Evolutionary conservation across 192 early-diverging fungal species (phyloP).

Genomic region (Backusella morwellensis): DNA sequence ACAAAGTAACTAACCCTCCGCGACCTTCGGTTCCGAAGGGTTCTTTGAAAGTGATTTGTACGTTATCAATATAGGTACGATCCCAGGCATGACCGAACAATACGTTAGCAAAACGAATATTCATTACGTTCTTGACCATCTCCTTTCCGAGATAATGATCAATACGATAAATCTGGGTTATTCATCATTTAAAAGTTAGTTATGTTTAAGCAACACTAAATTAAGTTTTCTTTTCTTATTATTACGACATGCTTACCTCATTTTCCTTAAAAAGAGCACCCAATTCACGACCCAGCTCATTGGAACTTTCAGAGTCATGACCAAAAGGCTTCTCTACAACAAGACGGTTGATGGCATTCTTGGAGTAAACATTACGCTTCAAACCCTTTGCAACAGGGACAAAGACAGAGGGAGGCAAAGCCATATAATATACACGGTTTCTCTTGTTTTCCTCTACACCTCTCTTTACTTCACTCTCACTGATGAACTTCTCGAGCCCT

Average conservation of each 20-base stretch:
- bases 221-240: neutral
- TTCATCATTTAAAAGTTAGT: neutral
- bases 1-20: slow-evolving; percentile 55
- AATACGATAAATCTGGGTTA: slow-evolving; percentile 85
- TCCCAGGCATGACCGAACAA: slow-evolving; percentile 95
- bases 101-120: slow-evolving; percentile 91
- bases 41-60: slow-evolving; percentile 99
- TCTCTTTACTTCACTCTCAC: slow-evolving; percentile 51
- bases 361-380: slow-evolving; percentile 65
- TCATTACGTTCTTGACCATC: slow-evolving; percentile 98
- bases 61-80: slow-evolving; percentile 80
- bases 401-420: slow-evolving; percentile 94
- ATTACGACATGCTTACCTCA: slow-evolving; percentile 56
- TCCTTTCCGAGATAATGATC: slow-evolving; percentile 99
- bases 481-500: slow-evolving; percentile 59
- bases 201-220: neutral
- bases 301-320: slow-evolving; percentile 82
- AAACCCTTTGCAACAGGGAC: slow-evolving; percentile 78
- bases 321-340: slow-evolving; percentile 99
- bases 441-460: slow-evolving; percentile 35
- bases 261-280: slow-evolving; percentile 81
- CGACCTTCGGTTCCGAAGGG: slow-evolving; percentile 95
- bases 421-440: slow-evolving; percentile 93
- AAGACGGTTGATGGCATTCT: slow-evolving; percentile 72
- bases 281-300: slow-evolving; percentile 69